Evolutionary conservation across 805 yeast species (phyloP), one percentile per base, ranked within the genome.

Genomic region (Ogataea populi-albae): DNA sequence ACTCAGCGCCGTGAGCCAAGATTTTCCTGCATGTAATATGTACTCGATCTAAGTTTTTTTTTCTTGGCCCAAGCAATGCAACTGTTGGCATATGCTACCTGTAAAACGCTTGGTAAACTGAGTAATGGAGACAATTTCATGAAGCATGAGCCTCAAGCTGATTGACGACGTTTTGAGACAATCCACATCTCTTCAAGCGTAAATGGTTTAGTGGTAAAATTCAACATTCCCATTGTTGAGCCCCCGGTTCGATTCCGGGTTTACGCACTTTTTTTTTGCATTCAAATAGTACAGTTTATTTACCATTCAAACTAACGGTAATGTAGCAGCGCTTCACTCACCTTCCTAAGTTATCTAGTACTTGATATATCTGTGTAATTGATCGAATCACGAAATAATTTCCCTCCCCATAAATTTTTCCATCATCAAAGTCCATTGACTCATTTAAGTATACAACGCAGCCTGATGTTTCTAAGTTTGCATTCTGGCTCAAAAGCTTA

Each of bases 161-260:
- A n/a, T n/a, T n/a, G n/a, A n/a, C n/a, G n/a, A n/a, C n/a, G n/a
- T n/a, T n/a, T n/a, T n/a, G n/a, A n/a, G n/a, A n/a, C n/a, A n/a
- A n/a, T n/a, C n/a, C n/a, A n/a, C n/a, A n/a, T n/a, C n/a, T n/a
- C n/a, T n/a, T n/a, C n/a, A 18, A 25, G 51, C 51, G 51, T 39
- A 47, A 47, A 40, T 47, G 51, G 51, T 47, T 47, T 47, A 47
- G 51, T 47, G 51, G 51, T 47, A 47, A 47, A 47, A 47, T 47
- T 43, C 51, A 45, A 44, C 51, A 46, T 47, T 47, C 49, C 51
- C 51, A 47, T 47, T 46, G 51, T 44, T 45, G 51, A 43, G 51
- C 51, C 51, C 50, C 51, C 49, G 51, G 51, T 47, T 47, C 51
- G 51, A 47, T 47, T 47, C 51, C 51, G 51, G 51, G 51, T 40